These are phyloP conservation scores for Aquilaria malaccensis DNA, from an alignment of 345 rosid genomes.

Conservation along the genomic window DNA sequence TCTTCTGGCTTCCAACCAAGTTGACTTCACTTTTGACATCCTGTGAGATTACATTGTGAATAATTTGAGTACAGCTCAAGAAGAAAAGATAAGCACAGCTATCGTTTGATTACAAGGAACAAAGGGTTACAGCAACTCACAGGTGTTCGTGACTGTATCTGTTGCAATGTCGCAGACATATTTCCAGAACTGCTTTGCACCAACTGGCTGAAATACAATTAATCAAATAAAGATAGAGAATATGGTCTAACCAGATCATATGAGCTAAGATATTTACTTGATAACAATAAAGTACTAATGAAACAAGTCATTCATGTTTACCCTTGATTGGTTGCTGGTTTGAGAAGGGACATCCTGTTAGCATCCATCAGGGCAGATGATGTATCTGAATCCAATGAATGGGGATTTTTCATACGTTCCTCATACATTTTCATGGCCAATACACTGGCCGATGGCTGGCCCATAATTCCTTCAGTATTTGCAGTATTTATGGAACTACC, in stretches of 20 bases:
- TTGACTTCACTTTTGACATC: slow-evolving; percentile 47
- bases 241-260: background rate
- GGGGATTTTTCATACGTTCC: slow-evolving; percentile 48
- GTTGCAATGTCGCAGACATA: slow-evolving; percentile 44
- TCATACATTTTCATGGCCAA: slow-evolving; percentile 60
- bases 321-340: slow-evolving; percentile 47
- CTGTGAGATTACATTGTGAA: slow-evolving; percentile 28
- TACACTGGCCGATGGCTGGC: slow-evolving; percentile 47
- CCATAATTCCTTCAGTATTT: slow-evolving; percentile 46
- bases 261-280: background rate
- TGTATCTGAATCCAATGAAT: slow-evolving; percentile 45
- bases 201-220: slow-evolving; percentile 41
- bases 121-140: slow-evolving; percentile 28
- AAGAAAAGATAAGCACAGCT: background rate
- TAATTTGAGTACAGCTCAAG: slow-evolving; percentile 10
- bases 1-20: slow-evolving; percentile 35
- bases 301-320: slow-evolving; percentile 6
- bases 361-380: slow-evolving; percentile 46
- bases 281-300: background rate
- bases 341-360: slow-evolving; percentile 41
- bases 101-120: background rate
- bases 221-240: slow-evolving; percentile 7
- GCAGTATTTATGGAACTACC: slow-evolving; percentile 34
- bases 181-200: slow-evolving; percentile 48
- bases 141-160: slow-evolving; percentile 34